These are phyloP conservation scores for Lumnitzera littorea DNA, from an alignment of 345 rosid species.

Conservation along the genomic window DNA sequence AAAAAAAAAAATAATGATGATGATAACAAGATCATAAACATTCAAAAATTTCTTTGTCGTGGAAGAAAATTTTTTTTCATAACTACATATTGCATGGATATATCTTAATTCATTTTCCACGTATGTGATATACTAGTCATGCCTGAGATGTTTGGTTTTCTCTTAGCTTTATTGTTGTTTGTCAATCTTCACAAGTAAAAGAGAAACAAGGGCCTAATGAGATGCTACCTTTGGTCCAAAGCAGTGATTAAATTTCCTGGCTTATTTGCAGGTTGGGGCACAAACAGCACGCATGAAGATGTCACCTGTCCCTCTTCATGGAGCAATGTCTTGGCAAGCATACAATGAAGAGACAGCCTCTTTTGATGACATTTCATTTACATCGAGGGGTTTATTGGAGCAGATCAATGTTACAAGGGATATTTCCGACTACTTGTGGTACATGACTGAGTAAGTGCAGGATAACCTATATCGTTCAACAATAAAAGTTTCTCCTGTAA, in stretches of 20 bases:
- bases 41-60: too few relatives aligned
- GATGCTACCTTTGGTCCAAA: background rate
- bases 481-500: too few relatives aligned
- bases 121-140: background rate
- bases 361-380: slow-evolving; percentile 62
- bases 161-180: background rate
- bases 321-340: slow-evolving; percentile 94
- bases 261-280: slow-evolving; percentile 61
- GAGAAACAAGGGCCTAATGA: background rate
- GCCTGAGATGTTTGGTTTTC: background rate
- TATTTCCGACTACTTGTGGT: slow-evolving; percentile 89
- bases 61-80: too few relatives aligned
- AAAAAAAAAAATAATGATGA: too few relatives aligned
- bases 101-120: background rate
- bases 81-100: background rate
- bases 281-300: slow-evolving; percentile 86
- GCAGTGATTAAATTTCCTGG: slow-evolving; percentile 3
- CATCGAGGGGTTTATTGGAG: slow-evolving; percentile 81
- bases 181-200: background rate
- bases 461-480: background rate
- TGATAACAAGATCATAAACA: too few relatives aligned
- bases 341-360: slow-evolving; percentile 65
- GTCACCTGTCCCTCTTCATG: slow-evolving; percentile 68
- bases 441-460: slow-evolving; percentile 85
- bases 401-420: slow-evolving; percentile 96